Evolutionary conservation across 2,329 filamentous ascomycete species (phyloP).

Genomic region (Colletotrichum sp.): DNA sequence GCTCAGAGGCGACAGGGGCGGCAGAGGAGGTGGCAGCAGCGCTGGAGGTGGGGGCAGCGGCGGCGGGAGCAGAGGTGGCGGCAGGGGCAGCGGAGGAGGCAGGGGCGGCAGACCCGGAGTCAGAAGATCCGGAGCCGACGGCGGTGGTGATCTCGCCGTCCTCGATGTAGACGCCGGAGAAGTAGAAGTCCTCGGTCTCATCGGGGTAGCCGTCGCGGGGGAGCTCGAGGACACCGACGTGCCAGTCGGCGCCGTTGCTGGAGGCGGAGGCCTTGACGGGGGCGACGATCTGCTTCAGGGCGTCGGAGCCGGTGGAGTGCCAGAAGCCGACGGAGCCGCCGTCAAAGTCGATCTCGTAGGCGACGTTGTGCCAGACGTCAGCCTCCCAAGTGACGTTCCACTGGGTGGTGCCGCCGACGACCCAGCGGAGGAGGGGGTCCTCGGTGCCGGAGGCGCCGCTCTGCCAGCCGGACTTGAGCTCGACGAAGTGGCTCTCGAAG

Average conservation of each 20-base stretch:
- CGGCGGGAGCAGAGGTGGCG: background rate
- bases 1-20: background rate
- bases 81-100: background rate
- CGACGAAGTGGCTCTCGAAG: conserved; percentile 77
- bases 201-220: conserved; percentile 61
- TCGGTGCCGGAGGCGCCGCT: conserved; percentile 47
- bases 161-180: conserved; percentile 76
- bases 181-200: conserved; percentile 70
- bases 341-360: conserved; percentile 75
- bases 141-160: conserved; percentile 35
- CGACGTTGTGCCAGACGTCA: conserved; percentile 76
- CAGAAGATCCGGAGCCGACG: conserved; percentile 10
- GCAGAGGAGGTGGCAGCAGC: background rate
- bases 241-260: conserved; percentile 75
- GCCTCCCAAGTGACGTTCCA: conserved; percentile 68
- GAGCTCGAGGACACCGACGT: conserved; percentile 73
- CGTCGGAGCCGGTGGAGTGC: conserved; percentile 68
- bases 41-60: too few relatives aligned
- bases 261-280: conserved; percentile 65
- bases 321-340: conserved; percentile 69
- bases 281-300: conserved; percentile 62
- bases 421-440: conserved; percentile 67
- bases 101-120: background rate
- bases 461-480: conserved; percentile 73
- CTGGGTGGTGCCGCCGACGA: conserved; percentile 62